phyloP scores from a whole-genome alignment of 805 yeast genomes.

The Hemisphaericaspora nanyangensis region DNA sequence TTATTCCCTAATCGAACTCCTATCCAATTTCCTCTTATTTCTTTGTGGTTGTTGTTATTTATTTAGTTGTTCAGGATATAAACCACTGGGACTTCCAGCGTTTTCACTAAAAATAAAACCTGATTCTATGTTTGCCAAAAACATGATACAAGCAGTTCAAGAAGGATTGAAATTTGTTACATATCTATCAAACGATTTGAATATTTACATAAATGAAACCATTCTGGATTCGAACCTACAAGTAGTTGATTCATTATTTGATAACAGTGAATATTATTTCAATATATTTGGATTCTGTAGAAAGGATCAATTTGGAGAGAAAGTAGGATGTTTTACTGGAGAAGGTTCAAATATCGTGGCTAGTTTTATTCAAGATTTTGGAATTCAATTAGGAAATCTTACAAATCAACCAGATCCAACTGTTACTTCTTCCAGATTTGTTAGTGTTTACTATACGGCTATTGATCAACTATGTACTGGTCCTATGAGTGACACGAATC shows the following conservation, averaged over 20 bases:
- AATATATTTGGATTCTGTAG: slow-evolving; percentile 8
- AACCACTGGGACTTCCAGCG: background rate
- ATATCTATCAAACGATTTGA: slow-evolving; percentile 8
- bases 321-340: background rate
- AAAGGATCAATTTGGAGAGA: background rate
- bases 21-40: background rate
- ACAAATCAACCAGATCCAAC: slow-evolving; percentile 1
- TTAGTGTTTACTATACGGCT: slow-evolving; percentile 2
- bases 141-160: slow-evolving; percentile 3
- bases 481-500: background rate
- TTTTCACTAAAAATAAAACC: background rate
- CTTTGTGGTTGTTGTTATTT: background rate
- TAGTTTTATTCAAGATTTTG: slow-evolving; percentile 4
- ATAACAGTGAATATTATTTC: slow-evolving; percentile 2
- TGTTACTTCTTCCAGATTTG: background rate
- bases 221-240: slow-evolving; percentile 3
- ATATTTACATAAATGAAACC: slow-evolving; percentile 2
- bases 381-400: slow-evolving; percentile 2
- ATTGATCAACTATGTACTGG: slow-evolving; percentile 2
- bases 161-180: slow-evolving; percentile 6
- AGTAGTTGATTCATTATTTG: slow-evolving; percentile 2
- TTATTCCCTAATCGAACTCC: background rate
- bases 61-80: background rate
- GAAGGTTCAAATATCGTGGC: slow-evolving; percentile 5
- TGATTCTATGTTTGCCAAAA: slow-evolving; percentile 2